phyloP scores from a whole-genome alignment of 371 early-diverging fungal species.

The Chytridiales sp. region DNA sequence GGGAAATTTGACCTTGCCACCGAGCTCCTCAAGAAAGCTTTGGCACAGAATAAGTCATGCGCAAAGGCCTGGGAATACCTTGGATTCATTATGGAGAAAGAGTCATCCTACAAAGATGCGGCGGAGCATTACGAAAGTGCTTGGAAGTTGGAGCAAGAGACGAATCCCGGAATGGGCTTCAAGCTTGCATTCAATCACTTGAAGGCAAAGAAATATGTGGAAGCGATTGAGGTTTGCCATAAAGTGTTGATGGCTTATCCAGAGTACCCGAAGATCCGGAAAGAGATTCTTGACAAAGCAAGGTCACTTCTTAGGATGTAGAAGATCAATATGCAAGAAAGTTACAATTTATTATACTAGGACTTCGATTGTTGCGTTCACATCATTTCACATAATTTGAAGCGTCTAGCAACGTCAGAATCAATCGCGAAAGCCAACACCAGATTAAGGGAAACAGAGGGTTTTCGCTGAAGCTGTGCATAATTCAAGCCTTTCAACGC shows the following conservation, averaged over 20 bases:
- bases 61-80: slow-evolving; percentile 49
- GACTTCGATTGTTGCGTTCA: too few species aligned
- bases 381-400: too few species aligned
- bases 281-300: slow-evolving; percentile 47
- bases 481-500: too few species aligned
- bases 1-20: slow-evolving; percentile 54
- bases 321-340: background rate
- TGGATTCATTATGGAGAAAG: slow-evolving; percentile 55
- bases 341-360: too few species aligned
- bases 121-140: slow-evolving; percentile 46
- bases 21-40: slow-evolving; percentile 37
- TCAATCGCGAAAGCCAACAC: too few species aligned
- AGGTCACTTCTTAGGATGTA: slow-evolving; percentile 25
- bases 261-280: slow-evolving; percentile 50
- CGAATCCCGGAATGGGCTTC: slow-evolving; percentile 47
- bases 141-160: slow-evolving; percentile 44
- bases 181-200: slow-evolving; percentile 52
- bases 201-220: slow-evolving; percentile 48
- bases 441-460: too few species aligned
- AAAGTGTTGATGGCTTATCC: slow-evolving; percentile 42
- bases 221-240: slow-evolving; percentile 50
- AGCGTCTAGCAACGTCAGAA: too few species aligned
- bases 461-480: too few species aligned
- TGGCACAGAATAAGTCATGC: slow-evolving; percentile 41
- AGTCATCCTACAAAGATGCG: slow-evolving; percentile 47